Evolutionary conservation across 1,284 basidiomycete genomes (phyloP).

Genomic region (Acaromyces ingoldii): DNA sequence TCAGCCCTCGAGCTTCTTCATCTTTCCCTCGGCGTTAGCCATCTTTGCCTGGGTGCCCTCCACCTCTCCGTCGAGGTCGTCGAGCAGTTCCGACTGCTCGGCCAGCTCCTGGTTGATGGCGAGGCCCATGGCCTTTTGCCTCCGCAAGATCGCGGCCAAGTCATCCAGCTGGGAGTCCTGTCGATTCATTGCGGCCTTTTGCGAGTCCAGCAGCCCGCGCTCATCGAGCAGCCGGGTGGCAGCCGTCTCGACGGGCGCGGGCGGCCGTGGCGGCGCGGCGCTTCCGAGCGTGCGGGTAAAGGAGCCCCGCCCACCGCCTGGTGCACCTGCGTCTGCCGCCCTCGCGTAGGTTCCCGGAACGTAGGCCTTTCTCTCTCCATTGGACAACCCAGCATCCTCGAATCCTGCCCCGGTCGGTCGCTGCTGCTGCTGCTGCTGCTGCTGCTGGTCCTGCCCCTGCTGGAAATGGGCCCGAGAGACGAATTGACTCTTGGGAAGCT

Average conservation of each 20-base stretch:
- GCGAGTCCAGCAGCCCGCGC: constrained; percentile 70
- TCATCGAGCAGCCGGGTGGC: constrained; percentile 81
- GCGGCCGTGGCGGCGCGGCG: not conserved
- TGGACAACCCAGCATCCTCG: not conserved
- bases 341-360: not conserved
- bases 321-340: not conserved
- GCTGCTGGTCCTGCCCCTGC: constrained; percentile 1
- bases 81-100: constrained; percentile 79
- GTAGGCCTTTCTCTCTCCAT: not conserved
- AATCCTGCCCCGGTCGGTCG: not conserved
- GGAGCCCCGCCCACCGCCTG: constrained; percentile 7
- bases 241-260: constrained; percentile 64
- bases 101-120: constrained; percentile 80
- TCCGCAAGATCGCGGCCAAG: constrained; percentile 73
- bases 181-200: constrained; percentile 70
- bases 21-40: constrained; percentile 68
- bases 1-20: constrained; percentile 58
- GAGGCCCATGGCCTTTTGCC: constrained; percentile 78
- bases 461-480: constrained; percentile 1
- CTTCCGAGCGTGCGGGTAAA: constrained; percentile 8
- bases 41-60: constrained; percentile 72
- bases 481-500: constrained; percentile 61
- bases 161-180: constrained; percentile 78
- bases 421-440: not conserved
- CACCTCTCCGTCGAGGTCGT: constrained; percentile 69